Conservation (phyloP, 805 yeast genomes). For the Ogataea parapolymorpha region DNA sequence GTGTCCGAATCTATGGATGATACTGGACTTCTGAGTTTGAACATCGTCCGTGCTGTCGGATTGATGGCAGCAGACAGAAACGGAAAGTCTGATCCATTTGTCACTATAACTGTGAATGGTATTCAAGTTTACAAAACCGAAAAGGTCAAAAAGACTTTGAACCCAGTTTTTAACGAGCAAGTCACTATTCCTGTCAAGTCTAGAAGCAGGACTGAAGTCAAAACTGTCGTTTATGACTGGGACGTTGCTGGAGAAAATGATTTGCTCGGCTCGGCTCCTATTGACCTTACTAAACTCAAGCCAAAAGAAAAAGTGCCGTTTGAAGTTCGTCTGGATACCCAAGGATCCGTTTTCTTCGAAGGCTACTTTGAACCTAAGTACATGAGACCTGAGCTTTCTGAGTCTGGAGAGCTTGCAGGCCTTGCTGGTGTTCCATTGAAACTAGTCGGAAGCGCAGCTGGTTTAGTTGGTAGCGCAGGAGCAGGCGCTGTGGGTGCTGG, state of each 20-base stretch:
- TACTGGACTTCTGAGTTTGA: constrained; percentile 60
- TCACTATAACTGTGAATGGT: constrained; percentile 51
- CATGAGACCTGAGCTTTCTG: constrained; percentile 56
- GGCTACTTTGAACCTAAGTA: constrained; percentile 64
- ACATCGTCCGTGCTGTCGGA: constrained; percentile 52
- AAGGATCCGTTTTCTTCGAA: constrained; percentile 55
- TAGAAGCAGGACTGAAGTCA: constrained; percentile 50
- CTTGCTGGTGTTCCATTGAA: constrained; percentile 34
- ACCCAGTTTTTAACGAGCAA: constrained; percentile 76
- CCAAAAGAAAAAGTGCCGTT: constrained; percentile 42
- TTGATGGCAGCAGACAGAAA: constrained; percentile 62
- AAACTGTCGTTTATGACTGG: constrained; percentile 65
- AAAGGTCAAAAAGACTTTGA: constrained; percentile 59
- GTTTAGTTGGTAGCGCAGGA: constrained; percentile 38
- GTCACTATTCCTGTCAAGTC: constrained; percentile 60
- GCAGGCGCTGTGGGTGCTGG: constrained; percentile 43
- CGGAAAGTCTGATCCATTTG: constrained; percentile 77
- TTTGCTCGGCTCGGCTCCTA: constrained; percentile 47
- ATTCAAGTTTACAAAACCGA: constrained; percentile 54
- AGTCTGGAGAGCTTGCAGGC: constrained; percentile 42
- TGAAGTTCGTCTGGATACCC: constrained; percentile 53
- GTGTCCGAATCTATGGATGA: constrained; percentile 62
- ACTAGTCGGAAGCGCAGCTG: constrained; percentile 37
- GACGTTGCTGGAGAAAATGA: constrained; percentile 72
- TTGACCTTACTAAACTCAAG: constrained; percentile 50